A percentile compares a stretch with the other conserved stretches of the same genome.
These are phyloP conservation scores for Mortierella alpina DNA, from an alignment of 192 early-diverging fungal genomes.

Conservation along the genomic window DNA sequence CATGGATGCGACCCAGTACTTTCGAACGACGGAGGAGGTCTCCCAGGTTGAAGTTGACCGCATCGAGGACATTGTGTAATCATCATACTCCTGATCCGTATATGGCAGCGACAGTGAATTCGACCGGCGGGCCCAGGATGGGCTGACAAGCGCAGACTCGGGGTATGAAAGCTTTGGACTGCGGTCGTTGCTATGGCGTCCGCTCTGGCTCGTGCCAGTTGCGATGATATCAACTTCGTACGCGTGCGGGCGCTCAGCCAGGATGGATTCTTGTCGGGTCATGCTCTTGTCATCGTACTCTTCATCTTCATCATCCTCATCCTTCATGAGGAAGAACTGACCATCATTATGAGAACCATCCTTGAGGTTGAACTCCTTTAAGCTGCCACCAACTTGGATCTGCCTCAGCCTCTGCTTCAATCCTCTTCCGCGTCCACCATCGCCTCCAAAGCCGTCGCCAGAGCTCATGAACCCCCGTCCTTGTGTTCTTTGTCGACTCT, in stretches of 20 bases:
- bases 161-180: not conserved
- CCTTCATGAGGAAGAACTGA: conserved; percentile 14
- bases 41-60: conserved; percentile 21
- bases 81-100: conserved; percentile 7
- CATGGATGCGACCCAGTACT: conserved; percentile 50
- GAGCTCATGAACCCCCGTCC: too few relatives aligned
- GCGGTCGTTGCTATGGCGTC: too few relatives aligned
- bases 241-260: too few relatives aligned
- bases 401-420: conserved; percentile 1
- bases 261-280: too few relatives aligned
- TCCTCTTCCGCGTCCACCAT: not conserved
- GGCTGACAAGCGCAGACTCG: not conserved
- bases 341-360: not conserved
- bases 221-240: not conserved
- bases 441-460: not conserved
- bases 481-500: not conserved
- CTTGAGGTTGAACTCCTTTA: conserved; percentile 9
- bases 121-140: conserved; percentile 1
- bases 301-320: conserved; percentile 25
- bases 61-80: conserved; percentile 33
- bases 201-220: too few relatives aligned
- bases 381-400: not conserved
- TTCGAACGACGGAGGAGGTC: conserved; percentile 30
- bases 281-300: not conserved
- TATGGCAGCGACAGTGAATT: not conserved